Percentiles rank a stretch among this genome's conserved stretches.
Conservation (phyloP, 73 alveolate species). For the Diophrys sp. region DNA sequence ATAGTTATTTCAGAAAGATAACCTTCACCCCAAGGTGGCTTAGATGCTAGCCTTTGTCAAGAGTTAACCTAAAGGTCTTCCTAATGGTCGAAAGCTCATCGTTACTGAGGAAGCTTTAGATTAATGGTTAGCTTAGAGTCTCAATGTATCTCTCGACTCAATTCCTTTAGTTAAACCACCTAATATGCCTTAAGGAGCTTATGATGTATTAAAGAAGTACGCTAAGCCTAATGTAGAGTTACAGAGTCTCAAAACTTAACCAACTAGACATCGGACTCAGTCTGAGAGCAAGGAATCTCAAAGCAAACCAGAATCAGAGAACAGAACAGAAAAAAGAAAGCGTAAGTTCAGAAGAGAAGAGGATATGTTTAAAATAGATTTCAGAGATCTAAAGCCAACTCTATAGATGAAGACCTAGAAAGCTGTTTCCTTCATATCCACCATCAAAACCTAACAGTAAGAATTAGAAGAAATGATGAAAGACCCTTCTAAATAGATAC, state of each 20-base stretch:
- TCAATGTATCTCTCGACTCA: not conserved
- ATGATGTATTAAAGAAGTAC: not conserved
- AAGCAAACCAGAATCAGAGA: not conserved
- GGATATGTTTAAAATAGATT: not conserved
- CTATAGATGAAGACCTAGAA: not conserved
- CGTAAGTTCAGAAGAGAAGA: not conserved
- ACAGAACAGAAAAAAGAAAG: not conserved
- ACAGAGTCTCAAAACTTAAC: not conserved
- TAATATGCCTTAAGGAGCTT: not conserved
- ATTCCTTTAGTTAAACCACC: not conserved
- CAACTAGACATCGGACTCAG: not conserved
- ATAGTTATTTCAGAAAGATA: too few relatives aligned
- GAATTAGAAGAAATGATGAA: not conserved
- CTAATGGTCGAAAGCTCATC: not conserved
- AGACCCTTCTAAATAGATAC: not conserved
- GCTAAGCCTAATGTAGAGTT: not conserved
- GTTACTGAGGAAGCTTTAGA: slow-evolving; percentile 2
- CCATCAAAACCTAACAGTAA: not conserved
- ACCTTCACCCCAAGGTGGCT: too few relatives aligned
- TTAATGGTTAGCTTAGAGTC: not conserved
- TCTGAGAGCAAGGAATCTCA: not conserved
- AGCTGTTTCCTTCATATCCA: not conserved
- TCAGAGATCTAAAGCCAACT: slow-evolving; percentile 5
- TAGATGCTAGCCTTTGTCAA: too few relatives aligned
- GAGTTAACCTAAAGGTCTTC: too few relatives aligned